Evolutionary conservation across 1,284 basidiomycete genomes (phyloP), one percentile per base, ranked within the genome.

Genomic region (Inonotus obliquus): DNA sequence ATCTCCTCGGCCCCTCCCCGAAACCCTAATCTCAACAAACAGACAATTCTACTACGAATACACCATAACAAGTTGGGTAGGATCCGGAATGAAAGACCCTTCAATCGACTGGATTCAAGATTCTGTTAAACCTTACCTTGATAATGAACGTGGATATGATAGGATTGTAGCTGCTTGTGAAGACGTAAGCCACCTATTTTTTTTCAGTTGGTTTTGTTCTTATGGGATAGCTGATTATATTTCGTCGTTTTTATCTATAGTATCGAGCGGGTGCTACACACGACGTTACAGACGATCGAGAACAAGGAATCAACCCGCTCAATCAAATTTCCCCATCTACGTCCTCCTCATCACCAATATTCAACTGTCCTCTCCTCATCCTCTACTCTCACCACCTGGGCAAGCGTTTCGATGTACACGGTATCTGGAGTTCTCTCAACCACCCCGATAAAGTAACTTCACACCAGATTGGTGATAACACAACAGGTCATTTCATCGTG

Each of bases 401-500:
- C 6, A 60, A 61, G 25, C 65, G 66, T 10, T 66, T 68, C 35
- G 63, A 66, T n/a, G 68, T 69, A 19, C 68, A 66, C 27, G 65
- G 62, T 0, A 67, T 69, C 45, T 70, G 69, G 69, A n/a, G 48
- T 17, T 32, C 56, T n/a, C 60, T 69, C 17, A 63, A 61, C 14
- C n/a, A 25, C 25, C 57, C 63, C 27, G 65, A 60, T 17, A 57
- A 64, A 37, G 59, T 68, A 27, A 60, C 49, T 32, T 58, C 58
- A 55, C 25, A 57, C 32, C 63, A 66, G 56, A 62, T 69, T 37
- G 68, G 69, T 29, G 66, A 67, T 35, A 65, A 69, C 25, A 60
- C 61, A n/a, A 66, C 65, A 2, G 68, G 69, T 2, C 69, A 70
- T 61, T 70, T 69, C 62, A 56, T 69, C 19, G 66, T 69, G 10